Evolutionary conservation across 257 asterid genomes (phyloP).

Genomic region (Nicotiana attenuata): DNA sequence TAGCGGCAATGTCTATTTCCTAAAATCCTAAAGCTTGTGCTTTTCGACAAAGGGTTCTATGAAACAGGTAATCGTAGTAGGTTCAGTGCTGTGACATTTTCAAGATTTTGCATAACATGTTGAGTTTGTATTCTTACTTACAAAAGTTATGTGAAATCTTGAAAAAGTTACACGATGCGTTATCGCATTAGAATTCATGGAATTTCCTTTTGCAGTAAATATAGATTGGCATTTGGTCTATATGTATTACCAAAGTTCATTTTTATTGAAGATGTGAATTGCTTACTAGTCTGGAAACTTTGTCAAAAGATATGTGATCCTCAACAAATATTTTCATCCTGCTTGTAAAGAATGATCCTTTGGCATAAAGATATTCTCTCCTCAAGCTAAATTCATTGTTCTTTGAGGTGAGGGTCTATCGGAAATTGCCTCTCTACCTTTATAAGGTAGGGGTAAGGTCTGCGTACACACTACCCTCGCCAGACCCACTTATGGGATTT

Average conservation of each 20-base stretch:
- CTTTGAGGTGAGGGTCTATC: too few species aligned
- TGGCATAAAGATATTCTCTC: too few species aligned
- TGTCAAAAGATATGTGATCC: background rate
- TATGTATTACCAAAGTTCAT: background rate
- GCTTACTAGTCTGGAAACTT: background rate
- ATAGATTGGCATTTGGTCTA: slow-evolving; percentile 10
- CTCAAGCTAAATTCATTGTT: background rate
- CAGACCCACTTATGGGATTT: too few species aligned
- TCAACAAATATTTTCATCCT: background rate
- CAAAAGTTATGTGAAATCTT: slow-evolving; percentile 15
- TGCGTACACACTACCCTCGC: too few species aligned
- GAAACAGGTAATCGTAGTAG: slow-evolving; percentile 1
- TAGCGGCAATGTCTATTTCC: background rate
- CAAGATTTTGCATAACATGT: slow-evolving; percentile 10
- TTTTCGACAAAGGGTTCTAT: background rate
- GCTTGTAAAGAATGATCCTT: background rate
- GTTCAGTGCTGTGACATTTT: slow-evolving; percentile 4
- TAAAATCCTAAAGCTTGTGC: background rate
- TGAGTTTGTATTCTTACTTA: background rate
- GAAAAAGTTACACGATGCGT: slow-evolving; percentile 13
- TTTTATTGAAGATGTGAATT: background rate
- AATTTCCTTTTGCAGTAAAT: background rate
- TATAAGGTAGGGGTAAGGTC: too few species aligned
- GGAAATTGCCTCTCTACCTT: too few species aligned
- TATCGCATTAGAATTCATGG: background rate